Percentiles rank a stretch among this genome's conserved stretches.
Evolutionary conservation across 257 asterid genomes (phyloP).

Genomic region (Henckelia pumila): DNA sequence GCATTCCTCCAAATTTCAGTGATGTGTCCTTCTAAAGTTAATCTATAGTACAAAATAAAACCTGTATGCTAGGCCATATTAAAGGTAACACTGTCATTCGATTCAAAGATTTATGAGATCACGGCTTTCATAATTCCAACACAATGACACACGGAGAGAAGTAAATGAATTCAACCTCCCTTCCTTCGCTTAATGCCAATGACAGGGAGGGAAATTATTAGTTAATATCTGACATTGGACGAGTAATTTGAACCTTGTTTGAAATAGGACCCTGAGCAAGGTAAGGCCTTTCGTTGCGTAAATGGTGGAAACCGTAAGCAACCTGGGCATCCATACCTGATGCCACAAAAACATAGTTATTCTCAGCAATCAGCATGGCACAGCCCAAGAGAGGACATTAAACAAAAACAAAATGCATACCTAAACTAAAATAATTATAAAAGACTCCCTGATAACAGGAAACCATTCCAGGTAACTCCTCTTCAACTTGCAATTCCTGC

Average conservation of each 20-base stretch:
- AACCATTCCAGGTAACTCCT: conserved; percentile 61
- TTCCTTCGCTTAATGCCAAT: neutral
- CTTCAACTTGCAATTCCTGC: conserved; percentile 69
- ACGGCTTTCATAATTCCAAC: neutral
- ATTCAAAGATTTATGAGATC: neutral
- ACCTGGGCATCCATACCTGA: conserved; percentile 98
- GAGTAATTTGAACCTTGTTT: conserved; percentile 59
- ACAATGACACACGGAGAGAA: neutral
- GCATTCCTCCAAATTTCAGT: neutral
- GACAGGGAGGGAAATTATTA: conserved; percentile 1
- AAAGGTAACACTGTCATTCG: conserved; percentile 1
- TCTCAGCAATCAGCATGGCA: conserved; percentile 15
- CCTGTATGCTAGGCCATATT: neutral
- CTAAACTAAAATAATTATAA: conserved; percentile 96
- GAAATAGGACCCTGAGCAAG: conserved; percentile 96
- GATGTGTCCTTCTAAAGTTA: neutral
- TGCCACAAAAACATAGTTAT: conserved; percentile 17
- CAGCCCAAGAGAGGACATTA: conserved; percentile 7
- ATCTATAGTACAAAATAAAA: too few species aligned
- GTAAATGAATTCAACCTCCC: conserved; percentile 10
- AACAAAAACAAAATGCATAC: conserved; percentile 33
- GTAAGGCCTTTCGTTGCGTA: conserved; percentile 86
- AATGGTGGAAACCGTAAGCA: conserved; percentile 90
- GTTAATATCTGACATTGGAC: neutral
- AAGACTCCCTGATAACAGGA: conserved; percentile 83